phyloP scores from a whole-genome alignment of 1,284 basidiomycete genomes.

The Ceratobasidium sp. region DNA sequence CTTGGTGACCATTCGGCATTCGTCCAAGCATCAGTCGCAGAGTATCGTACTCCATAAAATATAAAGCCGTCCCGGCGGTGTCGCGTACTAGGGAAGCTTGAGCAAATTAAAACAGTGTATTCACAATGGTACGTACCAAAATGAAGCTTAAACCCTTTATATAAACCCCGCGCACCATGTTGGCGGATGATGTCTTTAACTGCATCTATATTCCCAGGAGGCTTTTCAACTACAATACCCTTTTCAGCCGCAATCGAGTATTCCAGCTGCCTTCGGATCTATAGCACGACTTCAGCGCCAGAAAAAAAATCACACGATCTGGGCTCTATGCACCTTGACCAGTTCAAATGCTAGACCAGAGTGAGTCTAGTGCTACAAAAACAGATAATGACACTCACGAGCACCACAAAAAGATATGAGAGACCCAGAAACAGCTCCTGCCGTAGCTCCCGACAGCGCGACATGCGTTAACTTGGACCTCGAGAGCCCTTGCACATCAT shows the following conservation, averaged over 20 bases:
- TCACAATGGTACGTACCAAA: conserved; percentile 59
- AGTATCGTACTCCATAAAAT: conserved; percentile 88
- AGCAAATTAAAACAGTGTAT: background rate
- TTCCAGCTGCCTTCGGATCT: conserved; percentile 92
- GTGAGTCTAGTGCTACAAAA: conserved; percentile 22
- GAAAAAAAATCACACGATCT: background rate
- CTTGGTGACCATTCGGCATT: conserved; percentile 73
- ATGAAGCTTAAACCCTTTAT: conserved; percentile 84
- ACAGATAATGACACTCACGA: conserved; percentile 61
- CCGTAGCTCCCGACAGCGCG: conserved; percentile 74
- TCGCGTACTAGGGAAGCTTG: conserved; percentile 65
- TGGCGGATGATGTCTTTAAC: conserved; percentile 54
- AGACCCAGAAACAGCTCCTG: conserved; percentile 82
- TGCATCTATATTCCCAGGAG: conserved; percentile 75
- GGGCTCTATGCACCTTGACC: conserved; percentile 73
- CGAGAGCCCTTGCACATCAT: conserved; percentile 64
- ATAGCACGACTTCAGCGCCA: conserved; percentile 28
- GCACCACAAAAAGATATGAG: conserved; percentile 83
- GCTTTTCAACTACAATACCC: conserved; percentile 68
- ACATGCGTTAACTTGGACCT: conserved; percentile 69
- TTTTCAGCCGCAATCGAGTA: conserved; percentile 87
- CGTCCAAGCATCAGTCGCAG: conserved; percentile 79
- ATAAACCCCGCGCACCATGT: conserved; percentile 75
- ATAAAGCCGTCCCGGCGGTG: conserved; percentile 80
- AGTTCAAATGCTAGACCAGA: conserved; percentile 80